These are phyloP conservation scores for Apiotrichum brassicae DNA, from an alignment of 1,284 basidiomycete species.

Conservation along the genomic window DNA sequence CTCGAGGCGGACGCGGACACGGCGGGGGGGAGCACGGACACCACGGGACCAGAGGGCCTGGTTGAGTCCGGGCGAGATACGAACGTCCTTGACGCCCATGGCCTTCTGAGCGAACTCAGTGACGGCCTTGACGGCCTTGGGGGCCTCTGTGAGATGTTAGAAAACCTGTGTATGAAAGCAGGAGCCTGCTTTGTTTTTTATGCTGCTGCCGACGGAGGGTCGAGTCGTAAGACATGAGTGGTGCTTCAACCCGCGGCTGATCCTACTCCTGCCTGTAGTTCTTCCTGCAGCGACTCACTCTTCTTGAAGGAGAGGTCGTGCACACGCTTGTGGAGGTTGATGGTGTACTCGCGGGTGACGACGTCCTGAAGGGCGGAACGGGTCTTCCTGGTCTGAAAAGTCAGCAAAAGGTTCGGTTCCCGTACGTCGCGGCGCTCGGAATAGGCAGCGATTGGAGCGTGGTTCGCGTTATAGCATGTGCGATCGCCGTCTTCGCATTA, in stretches of 20 bases:
- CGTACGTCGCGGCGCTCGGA: too few species aligned
- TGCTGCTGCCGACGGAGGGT: not conserved
- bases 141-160: constrained; percentile 53
- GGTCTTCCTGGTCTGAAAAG: constrained; percentile 65
- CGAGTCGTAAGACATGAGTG: not conserved
- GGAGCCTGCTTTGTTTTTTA: not conserved
- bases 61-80: constrained; percentile 88
- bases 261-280: not conserved
- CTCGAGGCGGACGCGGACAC: constrained; percentile 85
- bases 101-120: constrained; percentile 80
- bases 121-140: constrained; percentile 87
- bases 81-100: constrained; percentile 89
- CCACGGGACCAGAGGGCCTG: constrained; percentile 76
- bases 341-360: constrained; percentile 92
- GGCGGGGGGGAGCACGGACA: constrained; percentile 83
- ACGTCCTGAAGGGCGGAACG: constrained; percentile 92
- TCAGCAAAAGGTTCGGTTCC: constrained; percentile 4
- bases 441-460: not conserved
- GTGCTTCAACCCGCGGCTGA: not conserved
- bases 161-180: not conserved
- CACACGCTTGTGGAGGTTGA: constrained; percentile 89
- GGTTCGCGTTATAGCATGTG: too few species aligned
- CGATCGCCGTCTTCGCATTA: too few species aligned
- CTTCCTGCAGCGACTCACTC: constrained; percentile 48
- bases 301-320: constrained; percentile 90